Conservation (phyloP, 23 red algal species). For the Gracilaria gracilis region DNA sequence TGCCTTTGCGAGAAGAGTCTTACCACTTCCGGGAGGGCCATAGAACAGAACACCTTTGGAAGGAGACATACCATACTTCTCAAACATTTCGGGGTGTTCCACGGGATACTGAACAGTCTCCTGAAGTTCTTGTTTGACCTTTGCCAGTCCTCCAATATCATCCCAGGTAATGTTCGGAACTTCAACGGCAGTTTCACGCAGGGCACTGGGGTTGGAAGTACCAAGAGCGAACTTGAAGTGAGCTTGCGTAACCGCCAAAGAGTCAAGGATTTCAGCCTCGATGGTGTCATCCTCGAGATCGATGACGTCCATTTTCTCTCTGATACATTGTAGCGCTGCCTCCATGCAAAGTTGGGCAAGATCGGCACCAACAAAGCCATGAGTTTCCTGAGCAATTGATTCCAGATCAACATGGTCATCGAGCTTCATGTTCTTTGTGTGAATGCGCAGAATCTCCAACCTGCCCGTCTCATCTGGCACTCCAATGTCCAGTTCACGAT, state of each 20-base stretch:
- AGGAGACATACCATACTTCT: slow-evolving; percentile 96
- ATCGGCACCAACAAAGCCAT: slow-evolving; percentile 99
- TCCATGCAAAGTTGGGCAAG: slow-evolving; percentile 98
- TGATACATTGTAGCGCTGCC: slow-evolving; percentile 97
- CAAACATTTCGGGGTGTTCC: slow-evolving; percentile 98
- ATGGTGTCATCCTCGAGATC: slow-evolving; percentile 99
- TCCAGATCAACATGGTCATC: slow-evolving; percentile 96
- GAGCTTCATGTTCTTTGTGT: slow-evolving; percentile 99
- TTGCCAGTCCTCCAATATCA: slow-evolving; percentile 98
- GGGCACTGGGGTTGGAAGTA: slow-evolving; percentile 91
- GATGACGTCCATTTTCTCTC: slow-evolving; percentile 99
- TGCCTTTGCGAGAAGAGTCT: slow-evolving; percentile 98
- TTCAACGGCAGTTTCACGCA: slow-evolving; percentile 97
- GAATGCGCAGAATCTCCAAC: slow-evolving; percentile 98
- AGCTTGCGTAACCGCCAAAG: slow-evolving; percentile 93
- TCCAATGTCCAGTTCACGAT: slow-evolving; percentile 99
- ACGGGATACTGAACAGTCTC: slow-evolving; percentile 99
- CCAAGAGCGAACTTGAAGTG: slow-evolving; percentile 99
- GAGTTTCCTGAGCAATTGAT: slow-evolving; percentile 86
- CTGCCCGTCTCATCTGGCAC: slow-evolving; percentile 99
- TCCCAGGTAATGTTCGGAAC: slow-evolving; percentile 99
- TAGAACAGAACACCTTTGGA: slow-evolving; percentile 98
- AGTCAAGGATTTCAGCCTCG: slow-evolving; percentile 97
- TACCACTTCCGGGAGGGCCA: slow-evolving; percentile 96
- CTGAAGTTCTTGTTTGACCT: slow-evolving; percentile 97